A percentile compares a stretch with the other conserved stretches of the same genome.
Conservation (phyloP, 495 filamentous ascomycete species). For the Aspergillus mulundensis region DNA sequence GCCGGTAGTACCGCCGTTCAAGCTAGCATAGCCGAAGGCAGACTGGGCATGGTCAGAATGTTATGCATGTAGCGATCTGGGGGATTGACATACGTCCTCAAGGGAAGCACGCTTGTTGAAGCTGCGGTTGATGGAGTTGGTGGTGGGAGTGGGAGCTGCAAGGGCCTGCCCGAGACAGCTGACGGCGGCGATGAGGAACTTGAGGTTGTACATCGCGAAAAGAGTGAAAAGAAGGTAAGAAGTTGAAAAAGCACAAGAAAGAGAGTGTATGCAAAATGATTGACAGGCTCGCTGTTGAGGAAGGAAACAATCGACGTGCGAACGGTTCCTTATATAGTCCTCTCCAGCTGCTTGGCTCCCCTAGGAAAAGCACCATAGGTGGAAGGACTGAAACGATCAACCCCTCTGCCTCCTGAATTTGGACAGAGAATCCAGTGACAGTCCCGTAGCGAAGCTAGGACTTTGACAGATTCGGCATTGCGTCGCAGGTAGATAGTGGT, state of each 20-base stretch:
- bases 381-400: slow-evolving; percentile 13
- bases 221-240: not conserved
- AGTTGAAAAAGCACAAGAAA: slow-evolving; percentile 3
- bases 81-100: slow-evolving; percentile 21
- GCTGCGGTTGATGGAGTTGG: slow-evolving; percentile 21
- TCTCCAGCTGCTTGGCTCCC: not conserved
- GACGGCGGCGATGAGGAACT: slow-evolving; percentile 24
- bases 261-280: slow-evolving; percentile 5
- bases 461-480: not conserved
- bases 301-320: not conserved
- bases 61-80: not conserved
- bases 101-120: slow-evolving; percentile 26
- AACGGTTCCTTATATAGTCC: slow-evolving; percentile 12
- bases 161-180: slow-evolving; percentile 27
- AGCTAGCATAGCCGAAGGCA: slow-evolving; percentile 37
- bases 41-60: not conserved
- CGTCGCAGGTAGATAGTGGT: not conserved
- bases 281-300: slow-evolving; percentile 14
- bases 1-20: slow-evolving; percentile 55
- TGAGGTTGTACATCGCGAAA: slow-evolving; percentile 26
- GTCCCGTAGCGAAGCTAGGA: not conserved
- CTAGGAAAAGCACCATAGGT: slow-evolving; percentile 4
- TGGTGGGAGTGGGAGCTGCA: slow-evolving; percentile 24
- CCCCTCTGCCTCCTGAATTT: not conserved
- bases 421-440: not conserved